Conservation (phyloP, 176 grass and related monocot genomes). For the Oryza glaberrima region DNA sequence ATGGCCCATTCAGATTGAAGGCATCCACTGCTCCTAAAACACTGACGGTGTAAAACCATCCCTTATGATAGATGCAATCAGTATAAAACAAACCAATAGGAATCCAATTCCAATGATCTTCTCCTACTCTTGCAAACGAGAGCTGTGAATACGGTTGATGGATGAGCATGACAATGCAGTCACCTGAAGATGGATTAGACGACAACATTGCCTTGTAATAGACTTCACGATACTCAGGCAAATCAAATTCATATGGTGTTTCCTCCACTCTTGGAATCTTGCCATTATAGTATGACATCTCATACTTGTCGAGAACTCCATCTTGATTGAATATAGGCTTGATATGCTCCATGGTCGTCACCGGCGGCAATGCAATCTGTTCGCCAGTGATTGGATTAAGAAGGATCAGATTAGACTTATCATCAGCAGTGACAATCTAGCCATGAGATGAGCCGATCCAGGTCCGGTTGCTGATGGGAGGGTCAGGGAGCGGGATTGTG, state of each 20-base stretch:
- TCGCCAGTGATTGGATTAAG: too few relatives aligned
- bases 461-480: too few relatives aligned
- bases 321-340: neutral
- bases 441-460: too few relatives aligned
- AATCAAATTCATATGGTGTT: neutral
- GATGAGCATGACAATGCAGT: slow-evolving; percentile 21
- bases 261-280: slow-evolving; percentile 2
- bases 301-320: neutral
- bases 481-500: too few relatives aligned
- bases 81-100: too few relatives aligned
- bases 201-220: neutral
- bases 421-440: too few relatives aligned
- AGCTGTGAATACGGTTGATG: neutral
- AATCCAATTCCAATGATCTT: neutral
- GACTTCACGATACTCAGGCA: neutral
- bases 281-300: neutral
- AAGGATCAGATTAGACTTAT: too few relatives aligned
- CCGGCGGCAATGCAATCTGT: too few relatives aligned
- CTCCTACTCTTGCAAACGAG: slow-evolving; percentile 12
- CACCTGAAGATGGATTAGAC: neutral
- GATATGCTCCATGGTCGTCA: neutral
- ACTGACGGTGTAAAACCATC: neutral
- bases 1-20: neutral
- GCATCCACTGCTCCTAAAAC: neutral
- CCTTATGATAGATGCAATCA: too few relatives aligned